Evolutionary conservation across 208 protist genomes (phyloP).

Genomic region (Angomonas deanei): DNA sequence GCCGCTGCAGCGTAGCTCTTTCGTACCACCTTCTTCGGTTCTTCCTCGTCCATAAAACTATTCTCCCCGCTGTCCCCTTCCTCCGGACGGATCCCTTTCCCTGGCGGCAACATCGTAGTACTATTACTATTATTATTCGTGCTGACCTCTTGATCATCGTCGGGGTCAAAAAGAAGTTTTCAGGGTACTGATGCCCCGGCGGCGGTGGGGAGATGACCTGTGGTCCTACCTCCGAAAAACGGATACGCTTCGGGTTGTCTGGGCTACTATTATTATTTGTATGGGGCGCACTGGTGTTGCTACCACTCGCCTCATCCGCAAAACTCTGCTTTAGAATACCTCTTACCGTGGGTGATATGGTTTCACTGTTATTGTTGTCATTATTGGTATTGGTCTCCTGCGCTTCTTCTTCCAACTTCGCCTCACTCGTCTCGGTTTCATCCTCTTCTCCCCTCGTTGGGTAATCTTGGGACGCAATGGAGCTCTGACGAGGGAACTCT

Average conservation of each 20-base stretch:
- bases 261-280: not conserved
- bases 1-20: too few species aligned
- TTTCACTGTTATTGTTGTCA: not conserved
- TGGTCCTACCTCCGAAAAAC: not conserved
- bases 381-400: not conserved
- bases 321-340: not conserved
- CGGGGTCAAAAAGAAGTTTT: not conserved
- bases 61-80: too few species aligned
- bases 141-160: not conserved
- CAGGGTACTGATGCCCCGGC: not conserved
- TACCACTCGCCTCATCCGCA: too few species aligned
- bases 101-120: not conserved
- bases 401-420: too few species aligned
- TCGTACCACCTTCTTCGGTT: too few species aligned
- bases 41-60: too few species aligned
- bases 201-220: not conserved
- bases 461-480: too few species aligned
- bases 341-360: not conserved
- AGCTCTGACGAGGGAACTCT: too few species aligned
- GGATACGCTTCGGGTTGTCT: not conserved
- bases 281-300: too few species aligned
- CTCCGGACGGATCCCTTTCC: not conserved
- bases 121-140: not conserved
- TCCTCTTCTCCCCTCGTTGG: too few species aligned
- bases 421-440: too few species aligned